Evolutionary conservation across 495 filamentous ascomycete species (phyloP).

Genomic region (Daldinia concentrica): DNA sequence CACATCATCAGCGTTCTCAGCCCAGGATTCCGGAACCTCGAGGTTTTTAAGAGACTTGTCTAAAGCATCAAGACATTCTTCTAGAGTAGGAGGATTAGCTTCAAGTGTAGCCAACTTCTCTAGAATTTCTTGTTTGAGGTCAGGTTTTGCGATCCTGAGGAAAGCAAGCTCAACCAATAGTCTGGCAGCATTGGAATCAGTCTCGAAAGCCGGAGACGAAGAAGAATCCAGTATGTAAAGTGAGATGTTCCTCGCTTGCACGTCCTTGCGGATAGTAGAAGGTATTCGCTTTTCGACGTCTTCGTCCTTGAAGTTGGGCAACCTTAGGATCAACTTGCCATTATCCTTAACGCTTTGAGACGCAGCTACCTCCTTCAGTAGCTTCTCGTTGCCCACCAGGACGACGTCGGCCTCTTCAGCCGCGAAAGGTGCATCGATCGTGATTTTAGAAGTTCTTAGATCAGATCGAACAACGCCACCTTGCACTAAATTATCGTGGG

Average conservation of each 20-base stretch:
- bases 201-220: constrained; percentile 68
- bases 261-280: constrained; percentile 66
- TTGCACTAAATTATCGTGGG: constrained; percentile 85
- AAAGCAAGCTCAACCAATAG: constrained; percentile 81
- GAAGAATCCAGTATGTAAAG: constrained; percentile 79
- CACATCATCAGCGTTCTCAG: constrained; percentile 68
- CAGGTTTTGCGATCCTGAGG: constrained; percentile 72
- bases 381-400: constrained; percentile 78
- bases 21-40: constrained; percentile 82
- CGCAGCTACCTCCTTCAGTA: constrained; percentile 79
- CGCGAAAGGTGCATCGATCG: constrained; percentile 83
- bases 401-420: constrained; percentile 80
- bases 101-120: constrained; percentile 45
- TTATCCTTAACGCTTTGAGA: constrained; percentile 73
- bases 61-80: constrained; percentile 71
- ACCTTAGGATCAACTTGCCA: constrained; percentile 77
- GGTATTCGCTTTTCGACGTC: constrained; percentile 91
- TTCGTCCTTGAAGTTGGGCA: constrained; percentile 81
- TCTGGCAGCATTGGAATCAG: constrained; percentile 63
- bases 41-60: constrained; percentile 73
- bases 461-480: constrained; percentile 87
- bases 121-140: constrained; percentile 63
- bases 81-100: constrained; percentile 59
- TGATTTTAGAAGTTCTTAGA: constrained; percentile 81
- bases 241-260: constrained; percentile 72